These are phyloP conservation scores for Venturia asperata DNA, from an alignment of 2,329 filamentous ascomycete species.

Conservation along the genomic window DNA sequence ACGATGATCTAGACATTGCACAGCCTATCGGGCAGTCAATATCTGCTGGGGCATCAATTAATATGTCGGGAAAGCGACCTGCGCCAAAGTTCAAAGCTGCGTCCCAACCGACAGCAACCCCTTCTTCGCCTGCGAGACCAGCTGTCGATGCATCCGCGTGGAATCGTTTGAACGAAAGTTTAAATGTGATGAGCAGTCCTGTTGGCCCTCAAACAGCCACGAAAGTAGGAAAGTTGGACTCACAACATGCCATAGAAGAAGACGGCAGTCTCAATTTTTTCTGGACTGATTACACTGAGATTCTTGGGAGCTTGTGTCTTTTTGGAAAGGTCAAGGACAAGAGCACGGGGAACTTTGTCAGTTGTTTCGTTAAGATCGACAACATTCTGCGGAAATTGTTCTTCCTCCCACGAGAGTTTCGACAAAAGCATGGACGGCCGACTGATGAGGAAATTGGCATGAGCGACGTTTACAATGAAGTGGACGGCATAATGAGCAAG, in stretches of 20 bases:
- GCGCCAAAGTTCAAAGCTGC: slow-evolving; percentile 65
- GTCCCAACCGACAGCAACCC: slow-evolving; percentile 61
- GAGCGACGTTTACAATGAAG: slow-evolving; percentile 82
- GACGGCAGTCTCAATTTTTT: slow-evolving; percentile 92
- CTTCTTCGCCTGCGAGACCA: slow-evolving; percentile 63
- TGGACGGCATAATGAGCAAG: slow-evolving; percentile 80
- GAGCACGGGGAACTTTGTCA: slow-evolving; percentile 68
- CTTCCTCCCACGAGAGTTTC: slow-evolving; percentile 73
- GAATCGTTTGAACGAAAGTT: slow-evolving; percentile 76
- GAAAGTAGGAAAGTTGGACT: slow-evolving; percentile 70
- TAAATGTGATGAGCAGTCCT: slow-evolving; percentile 78
- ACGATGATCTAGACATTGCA: slow-evolving; percentile 77
- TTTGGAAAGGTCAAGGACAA: slow-evolving; percentile 96
- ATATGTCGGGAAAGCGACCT: slow-evolving; percentile 73
- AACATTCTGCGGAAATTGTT: slow-evolving; percentile 89
- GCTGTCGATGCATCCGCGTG: slow-evolving; percentile 75
- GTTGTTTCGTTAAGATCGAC: slow-evolving; percentile 93
- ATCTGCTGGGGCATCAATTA: slow-evolving; percentile 64
- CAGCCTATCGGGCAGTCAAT: slow-evolving; percentile 60
- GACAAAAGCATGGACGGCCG: slow-evolving; percentile 53
- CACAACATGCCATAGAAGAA: slow-evolving; percentile 81
- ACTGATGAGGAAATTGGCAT: slow-evolving; percentile 76
- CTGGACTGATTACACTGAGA: slow-evolving; percentile 93
- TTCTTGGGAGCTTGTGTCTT: slow-evolving; percentile 83
- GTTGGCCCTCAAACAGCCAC: slow-evolving; percentile 50